Conservation (phyloP, 106 monocot genomes). For the Platanthera guangdongensis region DNA sequence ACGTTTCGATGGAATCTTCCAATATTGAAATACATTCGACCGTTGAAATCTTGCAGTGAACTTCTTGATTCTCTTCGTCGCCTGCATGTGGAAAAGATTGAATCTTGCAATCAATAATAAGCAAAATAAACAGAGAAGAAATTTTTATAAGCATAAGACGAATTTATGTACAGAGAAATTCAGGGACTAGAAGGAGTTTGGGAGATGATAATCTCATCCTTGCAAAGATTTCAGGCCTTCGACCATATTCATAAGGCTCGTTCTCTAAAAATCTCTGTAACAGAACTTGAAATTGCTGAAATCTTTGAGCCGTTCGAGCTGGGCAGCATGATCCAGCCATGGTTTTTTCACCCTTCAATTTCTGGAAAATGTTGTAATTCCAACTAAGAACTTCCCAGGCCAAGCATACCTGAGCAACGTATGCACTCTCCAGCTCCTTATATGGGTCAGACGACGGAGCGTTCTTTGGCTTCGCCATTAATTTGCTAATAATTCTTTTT, state of each 20-base stretch:
- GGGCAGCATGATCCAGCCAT: constrained; percentile 29
- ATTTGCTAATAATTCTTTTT: constrained; percentile 59
- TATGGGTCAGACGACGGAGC: constrained; percentile 30
- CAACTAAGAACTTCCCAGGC: constrained; percentile 95
- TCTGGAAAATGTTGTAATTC: constrained; percentile 56
- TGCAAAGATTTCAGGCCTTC: constrained; percentile 71
- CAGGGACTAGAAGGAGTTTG: constrained; percentile 83
- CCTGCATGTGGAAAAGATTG: neutral
- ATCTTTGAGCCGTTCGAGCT: constrained; percentile 61
- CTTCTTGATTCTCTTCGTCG: constrained; percentile 36
- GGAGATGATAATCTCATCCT: constrained; percentile 50
- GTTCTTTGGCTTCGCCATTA: constrained; percentile 27
- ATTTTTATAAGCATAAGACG: neutral
- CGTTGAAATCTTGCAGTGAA: constrained; percentile 37
- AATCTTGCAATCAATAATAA: neutral
- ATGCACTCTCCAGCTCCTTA: constrained; percentile 71
- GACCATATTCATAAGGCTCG: constrained; percentile 74
- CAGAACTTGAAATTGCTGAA: constrained; percentile 89
- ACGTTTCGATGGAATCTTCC: constrained; percentile 56
- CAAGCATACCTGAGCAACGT: constrained; percentile 85
- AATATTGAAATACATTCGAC: constrained; percentile 46
- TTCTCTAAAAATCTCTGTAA: constrained; percentile 85
- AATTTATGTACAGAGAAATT: constrained; percentile 47
- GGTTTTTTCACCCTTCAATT: constrained; percentile 1
- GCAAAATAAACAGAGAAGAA: neutral